A percentile compares a stretch with the other conserved stretches of the same genome.
Conservation (phyloP, 768 basidiomycete species). For the Mycena leptocephala region DNA sequence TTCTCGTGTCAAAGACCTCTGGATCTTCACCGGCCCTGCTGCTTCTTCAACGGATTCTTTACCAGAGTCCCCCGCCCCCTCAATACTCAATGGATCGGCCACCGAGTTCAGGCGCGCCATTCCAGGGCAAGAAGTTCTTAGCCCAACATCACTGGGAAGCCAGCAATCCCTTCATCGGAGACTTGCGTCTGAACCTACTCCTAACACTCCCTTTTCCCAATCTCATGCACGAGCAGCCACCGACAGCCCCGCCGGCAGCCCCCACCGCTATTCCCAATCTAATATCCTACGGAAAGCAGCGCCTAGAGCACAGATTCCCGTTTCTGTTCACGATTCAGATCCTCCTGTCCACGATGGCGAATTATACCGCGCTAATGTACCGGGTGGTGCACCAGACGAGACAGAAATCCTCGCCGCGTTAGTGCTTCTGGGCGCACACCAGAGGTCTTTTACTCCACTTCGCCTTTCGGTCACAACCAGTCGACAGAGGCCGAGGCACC, state of each 20-base stretch:
- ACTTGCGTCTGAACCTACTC: conserved; percentile 53
- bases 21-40: conserved; percentile 80
- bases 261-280: conserved; percentile 39
- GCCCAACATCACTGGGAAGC: conserved; percentile 27
- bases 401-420: conserved; percentile 77
- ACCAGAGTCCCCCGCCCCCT: conserved; percentile 53
- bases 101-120: conserved; percentile 41
- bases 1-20: conserved; percentile 83
- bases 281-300: conserved; percentile 73
- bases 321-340: conserved; percentile 66
- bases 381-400: conserved; percentile 68
- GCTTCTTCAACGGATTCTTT: conserved; percentile 45
- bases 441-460: conserved; percentile 52
- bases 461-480: conserved; percentile 30
- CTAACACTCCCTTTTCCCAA: conserved; percentile 25
- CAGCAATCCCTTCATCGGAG: conserved; percentile 52
- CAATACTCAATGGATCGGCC: conserved; percentile 42
- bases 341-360: conserved; percentile 35
- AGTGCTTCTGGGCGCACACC: conserved; percentile 58
- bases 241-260: conserved; percentile 40
- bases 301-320: conserved; percentile 75
- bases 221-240: conserved; percentile 55
- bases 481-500: neutral
- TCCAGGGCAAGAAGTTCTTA: conserved; percentile 32
- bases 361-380: conserved; percentile 60